Conservation (phyloP, 257 asterid species). For the Haberlea rhodopensis region DNA sequence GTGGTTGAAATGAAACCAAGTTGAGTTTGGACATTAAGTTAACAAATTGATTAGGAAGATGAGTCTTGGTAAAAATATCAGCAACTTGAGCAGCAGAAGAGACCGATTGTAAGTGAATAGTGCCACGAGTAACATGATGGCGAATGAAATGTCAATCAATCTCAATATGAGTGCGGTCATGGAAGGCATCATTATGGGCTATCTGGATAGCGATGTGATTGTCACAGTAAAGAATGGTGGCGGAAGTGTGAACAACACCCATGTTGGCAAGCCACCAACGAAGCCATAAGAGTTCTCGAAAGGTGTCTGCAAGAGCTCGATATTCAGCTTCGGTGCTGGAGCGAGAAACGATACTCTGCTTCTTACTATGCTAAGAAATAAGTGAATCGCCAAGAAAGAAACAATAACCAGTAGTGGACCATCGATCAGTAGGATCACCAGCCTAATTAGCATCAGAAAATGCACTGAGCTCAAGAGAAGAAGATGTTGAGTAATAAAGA, state of each 20-base stretch:
- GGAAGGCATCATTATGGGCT: background rate
- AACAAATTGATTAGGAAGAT: background rate
- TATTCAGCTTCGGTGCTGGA: too few species aligned
- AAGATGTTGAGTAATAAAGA: background rate
- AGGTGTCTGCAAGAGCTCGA: too few species aligned
- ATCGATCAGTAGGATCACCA: background rate
- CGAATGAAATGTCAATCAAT: background rate
- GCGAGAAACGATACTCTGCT: background rate
- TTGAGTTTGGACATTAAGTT: background rate
- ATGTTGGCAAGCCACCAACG: too few species aligned
- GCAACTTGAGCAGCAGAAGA: background rate
- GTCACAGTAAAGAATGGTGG: too few species aligned
- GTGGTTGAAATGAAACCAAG: background rate
- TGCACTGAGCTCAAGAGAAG: background rate
- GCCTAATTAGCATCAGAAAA: background rate
- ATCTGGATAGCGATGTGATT: background rate
- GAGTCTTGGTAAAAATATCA: background rate
- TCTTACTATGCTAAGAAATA: background rate
- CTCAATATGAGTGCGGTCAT: background rate
- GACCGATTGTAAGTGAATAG: background rate
- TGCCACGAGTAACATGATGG: background rate
- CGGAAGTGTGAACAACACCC: too few species aligned
- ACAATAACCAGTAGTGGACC: background rate
- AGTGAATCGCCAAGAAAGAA: background rate
- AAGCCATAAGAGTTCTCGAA: too few species aligned